A percentile compares a stretch with the other conserved stretches of the same genome.
phyloP scores from a whole-genome alignment of 768 basidiomycete species.

The Cyclocybe aegerita region DNA sequence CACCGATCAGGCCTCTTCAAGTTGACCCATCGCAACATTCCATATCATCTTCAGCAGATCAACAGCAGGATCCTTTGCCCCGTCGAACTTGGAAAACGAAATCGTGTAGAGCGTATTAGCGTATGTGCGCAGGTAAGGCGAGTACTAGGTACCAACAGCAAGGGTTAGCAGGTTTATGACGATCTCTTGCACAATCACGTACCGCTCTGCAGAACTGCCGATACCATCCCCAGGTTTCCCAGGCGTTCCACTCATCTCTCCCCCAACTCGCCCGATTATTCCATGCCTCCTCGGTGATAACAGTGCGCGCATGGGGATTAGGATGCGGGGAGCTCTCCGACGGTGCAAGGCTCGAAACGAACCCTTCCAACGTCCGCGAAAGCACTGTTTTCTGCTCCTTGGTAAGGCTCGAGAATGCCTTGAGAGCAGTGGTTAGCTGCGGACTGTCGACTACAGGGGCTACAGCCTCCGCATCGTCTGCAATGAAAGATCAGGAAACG shows the following conservation, averaged over 20 bases:
- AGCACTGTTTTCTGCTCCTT: conserved; percentile 77
- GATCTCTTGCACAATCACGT: conserved; percentile 23
- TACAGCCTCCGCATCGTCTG: conserved; percentile 28
- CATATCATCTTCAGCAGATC: conserved; percentile 65
- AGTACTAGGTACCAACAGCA: conserved; percentile 42
- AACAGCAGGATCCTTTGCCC: conserved; percentile 53
- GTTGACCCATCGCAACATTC: conserved; percentile 71
- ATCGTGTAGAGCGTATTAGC: conserved; percentile 67
- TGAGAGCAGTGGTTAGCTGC: conserved; percentile 67
- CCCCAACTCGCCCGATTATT: conserved; percentile 67
- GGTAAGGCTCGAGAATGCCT: conserved; percentile 72
- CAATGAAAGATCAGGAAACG: not conserved
- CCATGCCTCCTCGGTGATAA: conserved; percentile 72
- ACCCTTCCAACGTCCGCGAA: conserved; percentile 72
- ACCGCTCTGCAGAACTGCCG: conserved; percentile 84
- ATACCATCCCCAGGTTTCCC: conserved; percentile 93
- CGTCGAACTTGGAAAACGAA: conserved; percentile 65
- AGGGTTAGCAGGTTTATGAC: conserved; percentile 3
- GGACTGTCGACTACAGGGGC: conserved; percentile 61
- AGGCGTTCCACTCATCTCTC: conserved; percentile 74
- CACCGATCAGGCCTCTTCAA: conserved; percentile 26
- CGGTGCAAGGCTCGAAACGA: conserved; percentile 62
- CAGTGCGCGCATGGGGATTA: conserved; percentile 50
- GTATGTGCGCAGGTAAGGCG: conserved; percentile 77
- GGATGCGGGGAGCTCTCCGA: conserved; percentile 38